A percentile compares a stretch with the other conserved stretches of the same genome.
Conservation (phyloP, 2,329 filamentous ascomycete genomes). For the Trichoderma koningii region DNA sequence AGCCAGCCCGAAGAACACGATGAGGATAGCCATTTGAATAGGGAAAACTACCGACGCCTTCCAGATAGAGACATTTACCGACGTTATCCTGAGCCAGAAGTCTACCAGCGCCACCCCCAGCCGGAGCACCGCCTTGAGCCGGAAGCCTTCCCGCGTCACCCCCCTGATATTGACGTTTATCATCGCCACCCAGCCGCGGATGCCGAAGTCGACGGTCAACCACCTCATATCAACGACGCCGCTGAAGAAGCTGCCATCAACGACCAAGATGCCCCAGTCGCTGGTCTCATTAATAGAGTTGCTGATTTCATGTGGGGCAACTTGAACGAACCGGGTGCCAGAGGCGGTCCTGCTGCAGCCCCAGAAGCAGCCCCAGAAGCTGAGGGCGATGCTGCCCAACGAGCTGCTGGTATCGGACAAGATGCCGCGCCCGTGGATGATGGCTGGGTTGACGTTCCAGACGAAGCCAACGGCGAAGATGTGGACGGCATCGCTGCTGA, state of each 20-base stretch:
- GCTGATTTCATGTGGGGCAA: slow-evolving; percentile 66
- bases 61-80: neutral
- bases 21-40: neutral
- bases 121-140: no score
- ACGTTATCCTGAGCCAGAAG: neutral
- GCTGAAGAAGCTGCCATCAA: slow-evolving; percentile 28
- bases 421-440: slow-evolving; percentile 50
- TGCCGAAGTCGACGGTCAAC: slow-evolving; percentile 14
- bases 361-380: neutral
- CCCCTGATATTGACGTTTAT: neutral
- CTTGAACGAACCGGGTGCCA: slow-evolving; percentile 44
- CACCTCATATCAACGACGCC: slow-evolving; percentile 8
- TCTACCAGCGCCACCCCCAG: neutral
- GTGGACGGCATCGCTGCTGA: slow-evolving; percentile 46
- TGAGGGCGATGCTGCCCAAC: slow-evolving; percentile 1
- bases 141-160: neutral
- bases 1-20: neutral
- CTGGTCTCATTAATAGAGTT: slow-evolving; percentile 41
- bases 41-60: slow-evolving; percentile 4
- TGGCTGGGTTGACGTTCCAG: slow-evolving; percentile 37
- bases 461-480: slow-evolving; percentile 39
- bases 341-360: slow-evolving; percentile 24
- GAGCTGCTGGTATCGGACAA: slow-evolving; percentile 5
- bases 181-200: neutral
- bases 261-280: slow-evolving; percentile 28